Base-by-base conservation (phyloP, 192 early-diverging fungal species). In the Mortierella antarctica region DNA sequence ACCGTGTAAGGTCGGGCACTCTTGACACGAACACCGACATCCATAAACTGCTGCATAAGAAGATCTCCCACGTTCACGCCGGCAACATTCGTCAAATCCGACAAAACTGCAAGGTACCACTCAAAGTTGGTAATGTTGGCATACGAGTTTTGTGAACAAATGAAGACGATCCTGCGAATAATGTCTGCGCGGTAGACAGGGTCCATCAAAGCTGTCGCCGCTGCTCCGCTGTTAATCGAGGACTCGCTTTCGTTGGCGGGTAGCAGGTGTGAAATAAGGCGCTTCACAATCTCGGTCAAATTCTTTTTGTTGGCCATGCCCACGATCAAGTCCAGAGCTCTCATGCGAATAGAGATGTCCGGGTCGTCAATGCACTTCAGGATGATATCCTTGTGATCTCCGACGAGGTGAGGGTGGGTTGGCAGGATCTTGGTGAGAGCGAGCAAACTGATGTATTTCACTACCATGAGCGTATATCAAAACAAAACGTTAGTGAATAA, bases 381-480 rank as follows among this genome's bases (percentile, higher is more conserved):
- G 18, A 99, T 90, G 0, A 94, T 89, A 39, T 95, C 93, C 57
- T 91, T 89, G 69, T 97, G 94, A 53, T 95, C 91, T 4, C 86
- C 82, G 6, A 97, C 95, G 13, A 95, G 83, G 40, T 92, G 90
- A 1, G 98, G 96, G 48, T 96, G 92, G n/a, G 92, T 89, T 8
- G 87, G 84, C 58, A 97, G 89, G 45, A 99, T 87, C 73, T 94
- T 92, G 31, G 89, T 89, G 70, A 99, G 73, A 5, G 96, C 93
- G 65, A 93, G 87, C 63, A 99, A 86, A 12, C 97, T 97, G 57
- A 99, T 89, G 63, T 98, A 99, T 73, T 96, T 95, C 46, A 96
- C 93, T 95, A 73, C 11, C 47, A 2, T 20, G 45, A n/a, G 23
- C 48, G 55, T 5, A 45, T 51, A 21, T 11, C 11, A 70, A n/a